phyloP scores from a whole-genome alignment of 441 rosid genomes.

The Monsonia emarginata region DNA sequence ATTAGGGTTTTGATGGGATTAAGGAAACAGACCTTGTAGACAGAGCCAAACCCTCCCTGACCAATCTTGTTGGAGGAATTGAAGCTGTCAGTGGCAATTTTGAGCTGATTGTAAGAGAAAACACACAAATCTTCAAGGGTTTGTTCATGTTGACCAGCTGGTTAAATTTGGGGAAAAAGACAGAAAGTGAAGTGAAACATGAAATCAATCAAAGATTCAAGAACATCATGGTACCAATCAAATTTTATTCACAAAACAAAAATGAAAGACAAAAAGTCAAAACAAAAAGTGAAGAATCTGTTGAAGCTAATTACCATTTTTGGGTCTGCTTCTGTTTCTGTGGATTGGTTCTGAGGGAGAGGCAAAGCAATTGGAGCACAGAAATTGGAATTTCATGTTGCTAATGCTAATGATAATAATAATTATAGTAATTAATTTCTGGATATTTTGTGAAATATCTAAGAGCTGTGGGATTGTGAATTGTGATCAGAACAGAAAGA shows the following conservation, averaged over 20 bases:
- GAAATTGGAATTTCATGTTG: conserved; percentile 28
- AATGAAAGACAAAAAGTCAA: neutral
- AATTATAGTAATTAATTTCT: neutral
- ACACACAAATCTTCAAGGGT: conserved; percentile 19
- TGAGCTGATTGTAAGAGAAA: conserved; percentile 38
- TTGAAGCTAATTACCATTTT: conserved; percentile 16
- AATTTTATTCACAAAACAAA: neutral
- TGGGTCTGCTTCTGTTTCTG: neutral
- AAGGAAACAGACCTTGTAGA: conserved; percentile 44
- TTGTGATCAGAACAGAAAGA: neutral
- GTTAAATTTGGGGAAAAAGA: conserved; percentile 4
- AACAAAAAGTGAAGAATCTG: neutral
- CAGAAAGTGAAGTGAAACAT: conserved; percentile 13
- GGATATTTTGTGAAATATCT: neutral
- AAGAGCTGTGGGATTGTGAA: neutral
- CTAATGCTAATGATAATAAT: too few relatives aligned
- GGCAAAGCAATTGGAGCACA: conserved; percentile 22
- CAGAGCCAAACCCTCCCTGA: conserved; percentile 65
- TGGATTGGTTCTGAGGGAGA: conserved; percentile 15
- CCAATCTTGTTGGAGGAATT: conserved; percentile 53
- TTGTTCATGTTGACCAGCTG: conserved; percentile 14
- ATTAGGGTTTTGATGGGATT: neutral
- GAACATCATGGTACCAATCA: neutral
- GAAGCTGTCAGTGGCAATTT: conserved; percentile 44
- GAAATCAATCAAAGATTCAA: too few relatives aligned